Evolutionary conservation across 192 early-diverging fungal genomes (phyloP).

Genomic region (Coemansia sp.): DNA sequence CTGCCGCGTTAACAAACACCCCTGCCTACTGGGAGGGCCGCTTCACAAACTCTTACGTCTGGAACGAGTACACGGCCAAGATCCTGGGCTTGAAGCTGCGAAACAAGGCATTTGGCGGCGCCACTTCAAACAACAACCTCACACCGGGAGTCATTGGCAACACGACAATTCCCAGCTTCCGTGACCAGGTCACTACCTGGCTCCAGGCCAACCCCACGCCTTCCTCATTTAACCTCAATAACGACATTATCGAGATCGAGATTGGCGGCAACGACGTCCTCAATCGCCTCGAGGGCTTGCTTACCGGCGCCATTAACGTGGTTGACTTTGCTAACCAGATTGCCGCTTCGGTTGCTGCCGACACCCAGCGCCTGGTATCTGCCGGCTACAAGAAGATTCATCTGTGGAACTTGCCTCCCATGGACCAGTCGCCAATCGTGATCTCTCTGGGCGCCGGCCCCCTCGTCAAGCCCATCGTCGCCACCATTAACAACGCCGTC

Average conservation of each 20-base stretch:
- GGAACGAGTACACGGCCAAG: constrained; percentile 13
- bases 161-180: constrained; percentile 8
- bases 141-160: neutral
- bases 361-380: neutral
- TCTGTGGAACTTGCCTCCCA: constrained; percentile 10
- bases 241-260: constrained; percentile 14
- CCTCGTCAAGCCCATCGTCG: constrained; percentile 1
- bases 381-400: constrained; percentile 7
- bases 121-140: constrained; percentile 4
- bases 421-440: neutral
- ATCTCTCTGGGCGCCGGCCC: neutral
- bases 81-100: constrained; percentile 4
- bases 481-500: neutral
- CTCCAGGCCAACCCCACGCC: constrained; percentile 1
- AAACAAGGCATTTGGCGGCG: constrained; percentile 6
- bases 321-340: neutral
- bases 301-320: neutral
- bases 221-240: neutral
- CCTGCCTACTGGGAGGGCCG: constrained; percentile 10
- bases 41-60: constrained; percentile 8
- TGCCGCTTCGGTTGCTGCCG: neutral
- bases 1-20: neutral
- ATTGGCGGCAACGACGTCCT: constrained; percentile 11
- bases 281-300: neutral
- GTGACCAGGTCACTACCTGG: constrained; percentile 4